These are phyloP conservation scores for Wickerhamiella azyma DNA, from an alignment of 805 yeast genomes.

Conservation along the genomic window DNA sequence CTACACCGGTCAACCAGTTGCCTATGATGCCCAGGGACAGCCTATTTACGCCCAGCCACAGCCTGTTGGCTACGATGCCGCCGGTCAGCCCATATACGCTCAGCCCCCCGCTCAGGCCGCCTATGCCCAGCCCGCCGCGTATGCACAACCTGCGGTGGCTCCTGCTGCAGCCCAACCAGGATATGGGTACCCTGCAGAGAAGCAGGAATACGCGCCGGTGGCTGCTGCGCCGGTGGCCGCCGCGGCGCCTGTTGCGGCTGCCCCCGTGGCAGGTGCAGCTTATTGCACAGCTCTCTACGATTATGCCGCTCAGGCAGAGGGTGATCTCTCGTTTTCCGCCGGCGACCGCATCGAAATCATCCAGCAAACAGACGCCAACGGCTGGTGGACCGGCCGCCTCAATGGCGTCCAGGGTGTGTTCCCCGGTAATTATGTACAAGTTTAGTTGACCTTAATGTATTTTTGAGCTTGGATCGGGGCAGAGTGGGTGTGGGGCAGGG, in stretches of 20 bases:
- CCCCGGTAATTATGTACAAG: constrained; percentile 90
- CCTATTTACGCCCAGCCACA: constrained; percentile 22
- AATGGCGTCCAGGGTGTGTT: constrained; percentile 84
- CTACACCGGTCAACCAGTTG: constrained; percentile 19
- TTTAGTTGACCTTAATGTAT: background rate
- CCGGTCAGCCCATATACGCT: constrained; percentile 16
- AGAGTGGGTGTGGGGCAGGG: no score
- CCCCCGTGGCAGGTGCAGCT: constrained; percentile 26
- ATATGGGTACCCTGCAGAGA: constrained; percentile 20
- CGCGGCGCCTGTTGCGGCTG: constrained; percentile 12
- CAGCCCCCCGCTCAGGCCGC: constrained; percentile 10
- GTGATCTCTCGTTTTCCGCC: constrained; percentile 77
- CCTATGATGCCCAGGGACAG: constrained; percentile 22
- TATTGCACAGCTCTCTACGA: constrained; percentile 80
- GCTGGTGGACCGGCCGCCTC: constrained; percentile 94
- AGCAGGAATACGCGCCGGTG: constrained; percentile 13
- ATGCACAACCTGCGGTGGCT: constrained; percentile 22
- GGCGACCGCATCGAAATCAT: constrained; percentile 78
- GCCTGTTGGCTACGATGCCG: constrained; percentile 17
- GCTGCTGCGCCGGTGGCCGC: constrained; percentile 16
- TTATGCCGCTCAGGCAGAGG: constrained; percentile 83
- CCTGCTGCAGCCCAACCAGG: no score
- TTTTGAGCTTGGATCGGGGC: no score
- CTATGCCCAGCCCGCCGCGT: constrained; percentile 10
- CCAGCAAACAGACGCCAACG: constrained; percentile 76